Percentiles rank a stretch among this genome's conserved stretches.
These are phyloP conservation scores for Alternaria solani DNA, from an alignment of 2,329 filamentous ascomycete species.

Conservation along the genomic window DNA sequence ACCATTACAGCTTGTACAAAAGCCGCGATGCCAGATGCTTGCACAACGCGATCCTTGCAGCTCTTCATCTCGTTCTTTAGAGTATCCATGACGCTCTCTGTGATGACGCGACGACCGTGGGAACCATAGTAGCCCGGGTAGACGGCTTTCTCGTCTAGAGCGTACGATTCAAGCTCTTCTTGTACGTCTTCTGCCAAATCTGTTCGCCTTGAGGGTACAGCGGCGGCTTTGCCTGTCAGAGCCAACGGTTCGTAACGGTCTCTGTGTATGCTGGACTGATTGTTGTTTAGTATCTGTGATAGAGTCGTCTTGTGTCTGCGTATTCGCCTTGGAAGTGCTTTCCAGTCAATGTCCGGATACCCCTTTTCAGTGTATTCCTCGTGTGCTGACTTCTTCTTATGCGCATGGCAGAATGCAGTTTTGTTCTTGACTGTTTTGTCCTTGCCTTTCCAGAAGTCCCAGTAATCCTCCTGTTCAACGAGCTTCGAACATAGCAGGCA, in stretches of 20 bases:
- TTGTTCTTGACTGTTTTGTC: slow-evolving; percentile 61
- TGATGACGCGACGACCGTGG: slow-evolving; percentile 75
- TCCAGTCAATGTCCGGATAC: slow-evolving; percentile 79
- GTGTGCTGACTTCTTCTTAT: slow-evolving; percentile 43
- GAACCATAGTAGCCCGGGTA: slow-evolving; percentile 81
- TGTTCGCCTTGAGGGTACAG: slow-evolving; percentile 46
- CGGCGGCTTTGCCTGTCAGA: slow-evolving; percentile 36
- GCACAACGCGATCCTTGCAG: slow-evolving; percentile 41
- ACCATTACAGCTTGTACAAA: slow-evolving; percentile 66
- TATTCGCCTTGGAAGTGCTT: slow-evolving; percentile 66
- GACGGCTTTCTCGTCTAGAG: slow-evolving; percentile 28
- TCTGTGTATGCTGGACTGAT: slow-evolving; percentile 22
- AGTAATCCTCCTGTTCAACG: slow-evolving; percentile 65
- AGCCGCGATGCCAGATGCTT: slow-evolving; percentile 38
- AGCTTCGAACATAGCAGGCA: slow-evolving; percentile 74
- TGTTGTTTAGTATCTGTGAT: slow-evolving; percentile 66
- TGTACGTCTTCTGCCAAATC: slow-evolving; percentile 53
- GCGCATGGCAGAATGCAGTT: slow-evolving; percentile 47
- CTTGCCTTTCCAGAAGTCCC: slow-evolving; percentile 49
- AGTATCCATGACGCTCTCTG: slow-evolving; percentile 52
- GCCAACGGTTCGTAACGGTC: slow-evolving; percentile 33
- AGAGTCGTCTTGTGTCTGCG: slow-evolving; percentile 64
- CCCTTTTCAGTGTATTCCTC: slow-evolving; percentile 60
- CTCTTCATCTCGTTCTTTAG: slow-evolving; percentile 40
- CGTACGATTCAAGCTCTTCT: slow-evolving; percentile 38